Conservation (phyloP, 176 grass and related monocot species). For the Melocanna baccifera region DNA sequence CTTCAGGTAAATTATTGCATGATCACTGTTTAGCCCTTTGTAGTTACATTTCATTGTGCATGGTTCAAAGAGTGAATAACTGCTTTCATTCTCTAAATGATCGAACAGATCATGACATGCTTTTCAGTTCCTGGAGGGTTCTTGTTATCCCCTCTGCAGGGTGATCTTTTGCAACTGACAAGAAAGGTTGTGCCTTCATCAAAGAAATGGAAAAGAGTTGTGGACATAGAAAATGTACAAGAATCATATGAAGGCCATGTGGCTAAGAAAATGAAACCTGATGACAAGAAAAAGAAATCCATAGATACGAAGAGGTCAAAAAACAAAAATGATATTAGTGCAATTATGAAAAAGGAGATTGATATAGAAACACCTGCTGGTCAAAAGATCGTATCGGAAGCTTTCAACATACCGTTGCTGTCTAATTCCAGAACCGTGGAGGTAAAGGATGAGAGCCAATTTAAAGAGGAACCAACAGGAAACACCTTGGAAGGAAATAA, state of each 20-base stretch:
- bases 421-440: conserved; percentile 41
- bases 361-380: conserved; percentile 44
- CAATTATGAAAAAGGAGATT: conserved; percentile 48
- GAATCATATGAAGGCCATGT: conserved; percentile 42
- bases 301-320: conserved; percentile 47
- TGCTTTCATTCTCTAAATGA: conserved; percentile 27
- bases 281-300: conserved; percentile 48
- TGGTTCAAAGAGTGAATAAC: conserved; percentile 24
- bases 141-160: conserved; percentile 70
- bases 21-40: conserved; percentile 7
- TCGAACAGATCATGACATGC: conserved; percentile 81
- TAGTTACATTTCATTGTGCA: conserved; percentile 18
- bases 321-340: conserved; percentile 34
- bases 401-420: conserved; percentile 40
- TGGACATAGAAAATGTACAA: conserved; percentile 35
- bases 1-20: conserved; percentile 65
- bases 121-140: conserved; percentile 62
- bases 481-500: conserved; percentile 41
- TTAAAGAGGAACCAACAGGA: conserved; percentile 43
- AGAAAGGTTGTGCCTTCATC: conserved; percentile 51
- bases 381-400: conserved; percentile 46
- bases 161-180: conserved; percentile 54
- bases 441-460: conserved; percentile 32
- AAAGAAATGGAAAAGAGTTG: conserved; percentile 48
- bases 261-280: conserved; percentile 54